phyloP scores from a whole-genome alignment of 2,329 filamentous ascomycete species.

The Beauveria brongniartii region DNA sequence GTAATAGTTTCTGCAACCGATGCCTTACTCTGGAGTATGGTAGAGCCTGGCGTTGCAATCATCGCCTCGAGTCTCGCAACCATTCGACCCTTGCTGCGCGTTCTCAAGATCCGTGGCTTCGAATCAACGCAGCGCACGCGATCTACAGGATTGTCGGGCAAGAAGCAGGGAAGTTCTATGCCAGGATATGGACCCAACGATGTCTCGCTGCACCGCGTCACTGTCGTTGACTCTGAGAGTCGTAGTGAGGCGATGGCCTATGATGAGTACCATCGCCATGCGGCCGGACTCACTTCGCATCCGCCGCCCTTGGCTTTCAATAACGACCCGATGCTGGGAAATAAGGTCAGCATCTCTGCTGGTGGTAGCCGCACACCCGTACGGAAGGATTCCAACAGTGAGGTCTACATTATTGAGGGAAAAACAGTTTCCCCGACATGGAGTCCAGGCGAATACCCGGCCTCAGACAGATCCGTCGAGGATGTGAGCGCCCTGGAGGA shows the following conservation, averaged over 20 bases:
- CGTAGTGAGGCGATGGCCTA: constrained; percentile 14
- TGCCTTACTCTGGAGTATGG: constrained; percentile 48
- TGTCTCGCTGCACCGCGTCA: constrained; percentile 25
- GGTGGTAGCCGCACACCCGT: not conserved
- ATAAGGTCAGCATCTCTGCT: constrained; percentile 1
- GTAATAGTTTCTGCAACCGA: constrained; percentile 38
- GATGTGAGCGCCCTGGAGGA: constrained; percentile 25
- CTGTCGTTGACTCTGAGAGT: constrained; percentile 16
- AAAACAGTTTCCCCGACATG: constrained; percentile 18
- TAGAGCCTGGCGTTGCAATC: constrained; percentile 49
- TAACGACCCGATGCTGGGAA: constrained; percentile 3
- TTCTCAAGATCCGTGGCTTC: constrained; percentile 40
- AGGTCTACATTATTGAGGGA: constrained; percentile 29
- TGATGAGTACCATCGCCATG: constrained; percentile 13
- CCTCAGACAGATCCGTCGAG: constrained; percentile 19
- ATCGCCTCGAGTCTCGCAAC: constrained; percentile 46
- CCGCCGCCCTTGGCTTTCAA: constrained; percentile 1
- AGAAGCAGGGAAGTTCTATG: constrained; percentile 20
- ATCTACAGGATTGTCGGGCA: constrained; percentile 23
- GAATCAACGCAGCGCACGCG: constrained; percentile 30
- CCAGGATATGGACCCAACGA: constrained; percentile 29
- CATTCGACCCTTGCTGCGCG: constrained; percentile 44
- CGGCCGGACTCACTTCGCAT: not conserved
- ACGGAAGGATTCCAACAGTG: constrained; percentile 23
- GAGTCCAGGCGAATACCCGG: constrained; percentile 15